Evolutionary conservation across 2,329 filamentous ascomycete genomes (phyloP).

Genomic region (Venturiaceae sp.): DNA sequence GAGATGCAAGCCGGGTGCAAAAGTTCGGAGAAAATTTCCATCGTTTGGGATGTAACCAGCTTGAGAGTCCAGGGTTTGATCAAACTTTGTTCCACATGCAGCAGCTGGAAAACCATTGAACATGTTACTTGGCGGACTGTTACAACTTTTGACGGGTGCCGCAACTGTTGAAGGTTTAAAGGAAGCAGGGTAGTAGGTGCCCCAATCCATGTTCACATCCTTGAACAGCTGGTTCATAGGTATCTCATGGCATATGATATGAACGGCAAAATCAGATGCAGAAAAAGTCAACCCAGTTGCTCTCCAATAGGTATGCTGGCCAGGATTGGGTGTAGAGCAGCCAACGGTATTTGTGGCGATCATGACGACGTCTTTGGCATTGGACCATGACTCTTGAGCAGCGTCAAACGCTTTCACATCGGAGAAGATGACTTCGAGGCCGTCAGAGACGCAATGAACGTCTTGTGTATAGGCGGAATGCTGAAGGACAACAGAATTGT

Average conservation of each 20-base stretch:
- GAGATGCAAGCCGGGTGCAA: not conserved
- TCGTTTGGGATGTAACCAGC: not conserved
- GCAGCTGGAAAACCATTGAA: not conserved
- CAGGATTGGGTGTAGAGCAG: not conserved
- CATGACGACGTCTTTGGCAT: not conserved
- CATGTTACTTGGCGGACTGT: no score
- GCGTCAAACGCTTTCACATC: not conserved
- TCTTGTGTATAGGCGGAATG: not conserved
- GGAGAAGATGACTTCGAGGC: not conserved
- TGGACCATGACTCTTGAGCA: not conserved
- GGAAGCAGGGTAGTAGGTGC: not conserved
- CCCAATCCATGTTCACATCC: not conserved
- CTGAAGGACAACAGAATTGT: not conserved
- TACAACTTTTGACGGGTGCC: no score
- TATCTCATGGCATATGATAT: not conserved
- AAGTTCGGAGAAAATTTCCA: not conserved
- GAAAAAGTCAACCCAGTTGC: not conserved
- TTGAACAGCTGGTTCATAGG: not conserved
- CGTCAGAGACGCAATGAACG: not conserved
- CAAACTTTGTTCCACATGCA: not conserved
- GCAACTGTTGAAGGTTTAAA: no score
- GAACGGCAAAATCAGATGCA: not conserved
- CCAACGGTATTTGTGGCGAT: not conserved
- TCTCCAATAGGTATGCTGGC: not conserved
- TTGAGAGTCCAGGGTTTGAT: not conserved